Conservation (phyloP, 2,329 filamentous ascomycete species). For the Colletotrichum euphorbiae region DNA sequence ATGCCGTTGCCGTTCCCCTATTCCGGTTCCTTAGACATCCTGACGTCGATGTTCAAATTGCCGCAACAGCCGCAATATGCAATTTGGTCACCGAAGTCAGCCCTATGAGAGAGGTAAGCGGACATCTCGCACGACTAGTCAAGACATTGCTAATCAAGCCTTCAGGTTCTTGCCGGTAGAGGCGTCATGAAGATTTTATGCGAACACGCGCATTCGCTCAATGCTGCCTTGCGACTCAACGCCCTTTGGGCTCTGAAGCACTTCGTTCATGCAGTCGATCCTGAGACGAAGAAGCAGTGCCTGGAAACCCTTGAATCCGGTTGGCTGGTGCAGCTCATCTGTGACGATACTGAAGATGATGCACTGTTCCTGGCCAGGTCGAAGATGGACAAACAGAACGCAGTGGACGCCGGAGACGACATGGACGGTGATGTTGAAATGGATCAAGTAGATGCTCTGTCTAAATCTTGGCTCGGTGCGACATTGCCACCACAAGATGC, state of each 20-base stretch:
- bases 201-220: conserved; percentile 83
- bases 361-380: conserved; percentile 55
- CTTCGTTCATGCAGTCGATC: conserved; percentile 78
- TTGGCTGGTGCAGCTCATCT: conserved; percentile 85
- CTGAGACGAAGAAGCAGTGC: conserved; percentile 80
- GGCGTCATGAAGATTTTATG: conserved; percentile 83
- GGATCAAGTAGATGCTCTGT: conserved; percentile 60
- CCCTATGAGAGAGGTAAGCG: conserved; percentile 85
- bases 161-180: conserved; percentile 75
- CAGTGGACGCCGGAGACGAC: conserved; percentile 50
- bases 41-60: conserved; percentile 84
- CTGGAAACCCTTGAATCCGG: conserved; percentile 81
- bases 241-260: conserved; percentile 96
- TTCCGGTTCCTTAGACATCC: conserved; percentile 80
- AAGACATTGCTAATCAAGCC: conserved; percentile 15
- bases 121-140: not conserved
- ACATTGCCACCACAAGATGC: conserved; percentile 37
- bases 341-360: conserved; percentile 68
- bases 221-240: conserved; percentile 83
- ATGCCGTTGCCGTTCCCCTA: conserved; percentile 81
- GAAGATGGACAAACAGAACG: conserved; percentile 45
- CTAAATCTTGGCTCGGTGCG: conserved; percentile 40
- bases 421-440: conserved; percentile 70
- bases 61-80: conserved; percentile 84
- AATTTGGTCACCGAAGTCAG: conserved; percentile 92